Evolutionary conservation across 2,329 filamentous ascomycete species (phyloP), one percentile per base, ranked within the genome.

Genomic region (Fusarium piperis): DNA sequence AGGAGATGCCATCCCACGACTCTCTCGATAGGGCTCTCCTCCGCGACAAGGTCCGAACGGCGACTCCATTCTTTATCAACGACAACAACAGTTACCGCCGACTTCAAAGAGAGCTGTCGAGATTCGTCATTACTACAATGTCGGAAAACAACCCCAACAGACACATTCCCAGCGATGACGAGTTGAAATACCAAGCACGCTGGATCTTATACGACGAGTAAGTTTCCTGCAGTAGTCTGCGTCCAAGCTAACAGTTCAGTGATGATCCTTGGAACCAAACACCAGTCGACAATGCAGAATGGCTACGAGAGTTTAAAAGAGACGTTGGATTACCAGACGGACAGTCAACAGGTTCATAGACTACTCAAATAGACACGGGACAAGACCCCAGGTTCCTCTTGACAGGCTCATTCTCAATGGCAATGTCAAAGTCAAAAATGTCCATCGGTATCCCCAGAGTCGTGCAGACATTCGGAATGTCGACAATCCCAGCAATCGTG

Each of bases 391-490:
- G 84, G 3, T 74, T 66, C 1, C 71, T 59, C 64, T 72, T 76
- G 20, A 87, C 88, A 8, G 86, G 71, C 11, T 85, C 6, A 15
- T 44, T 73, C 85, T 85, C 62, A 87, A 94, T 93, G 52, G 90
- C 89, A 73, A 97, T 95, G 79, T 97, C 94, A 81, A 98, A 97
- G 78, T 96, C 93, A 76, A 98, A 98, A 59, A 98, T 97, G 82
- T 97, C 95, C 86, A 97, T 94, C 1, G 95, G 95, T 60, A 97
- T 79, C 0, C 94, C 94, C 65, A 97, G 84, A 0, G 95, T 97
- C 5, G 94, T 97, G 78, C 95, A 97, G 0, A 93, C 93, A 78
- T 97, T 97, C 0, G 94, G 94, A 55, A 97, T 93, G 80, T 97
- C 94, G 10, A 97, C 94, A 63, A 97, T 92, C 0, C 95, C 94